Evolutionary conservation across 805 yeast genomes (phyloP).

Genomic region (Cyberlindnera suaveolens): DNA sequence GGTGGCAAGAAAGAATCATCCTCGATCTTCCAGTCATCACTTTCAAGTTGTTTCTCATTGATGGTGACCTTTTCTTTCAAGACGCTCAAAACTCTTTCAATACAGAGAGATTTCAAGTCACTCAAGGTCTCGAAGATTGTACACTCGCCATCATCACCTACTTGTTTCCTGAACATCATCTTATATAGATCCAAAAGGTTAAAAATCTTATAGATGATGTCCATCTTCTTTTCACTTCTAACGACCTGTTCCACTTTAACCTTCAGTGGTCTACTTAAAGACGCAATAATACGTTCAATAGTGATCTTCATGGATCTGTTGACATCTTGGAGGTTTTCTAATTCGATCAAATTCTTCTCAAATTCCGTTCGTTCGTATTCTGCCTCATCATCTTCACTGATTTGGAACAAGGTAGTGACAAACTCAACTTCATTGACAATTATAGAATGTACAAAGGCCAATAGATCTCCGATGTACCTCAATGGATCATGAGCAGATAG

Average conservation of each 20-base stretch:
- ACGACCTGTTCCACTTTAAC: slow-evolving; percentile 64
- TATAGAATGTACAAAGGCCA: slow-evolving; percentile 82
- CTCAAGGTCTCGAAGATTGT: slow-evolving; percentile 23
- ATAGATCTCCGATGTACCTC: slow-evolving; percentile 76
- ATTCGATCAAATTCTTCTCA: slow-evolving; percentile 22
- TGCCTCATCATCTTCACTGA: slow-evolving; percentile 19
- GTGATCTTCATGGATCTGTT: slow-evolving; percentile 25
- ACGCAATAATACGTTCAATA: slow-evolving; percentile 43
- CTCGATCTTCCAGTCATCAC: slow-evolving; percentile 27
- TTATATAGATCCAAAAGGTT: slow-evolving; percentile 63
- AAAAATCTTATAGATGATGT: slow-evolving; percentile 50
- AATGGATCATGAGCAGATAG: slow-evolving; percentile 73
- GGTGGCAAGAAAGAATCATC: slow-evolving; percentile 68
- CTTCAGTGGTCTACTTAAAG: slow-evolving; percentile 54
- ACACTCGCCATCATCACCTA: slow-evolving; percentile 14
- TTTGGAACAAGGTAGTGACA: slow-evolving; percentile 54
- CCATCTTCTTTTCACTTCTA: slow-evolving; percentile 54
- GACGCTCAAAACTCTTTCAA: slow-evolving; percentile 34
- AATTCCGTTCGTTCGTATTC: slow-evolving; percentile 25
- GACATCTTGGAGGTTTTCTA: slow-evolving; percentile 14
- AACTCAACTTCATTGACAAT: slow-evolving; percentile 85
- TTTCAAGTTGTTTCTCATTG: slow-evolving; percentile 19
- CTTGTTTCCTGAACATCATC: slow-evolving; percentile 48
- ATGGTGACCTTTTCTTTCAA: slow-evolving; percentile 31
- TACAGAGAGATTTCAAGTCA: slow-evolving; percentile 28